Conservation (phyloP, 768 basidiomycete genomes). For the Suillus paluster region DNA sequence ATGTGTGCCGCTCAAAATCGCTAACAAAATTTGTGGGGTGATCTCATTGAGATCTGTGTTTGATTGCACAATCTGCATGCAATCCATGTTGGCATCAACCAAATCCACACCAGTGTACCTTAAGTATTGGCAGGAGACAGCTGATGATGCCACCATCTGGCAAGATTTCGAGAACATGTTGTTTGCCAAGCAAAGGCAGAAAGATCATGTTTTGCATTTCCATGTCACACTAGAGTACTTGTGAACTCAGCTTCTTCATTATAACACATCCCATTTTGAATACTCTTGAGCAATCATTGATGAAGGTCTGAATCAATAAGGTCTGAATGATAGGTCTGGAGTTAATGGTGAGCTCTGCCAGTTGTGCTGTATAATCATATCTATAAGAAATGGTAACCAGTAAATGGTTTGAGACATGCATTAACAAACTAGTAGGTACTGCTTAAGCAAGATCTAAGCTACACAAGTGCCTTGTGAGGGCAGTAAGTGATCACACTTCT, state of each 20-base stretch:
- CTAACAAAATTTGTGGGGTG: constrained; percentile 24
- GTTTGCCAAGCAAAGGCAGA: constrained; percentile 37
- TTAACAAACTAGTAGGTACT: too few species aligned
- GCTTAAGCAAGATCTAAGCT: too few species aligned
- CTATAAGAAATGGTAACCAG: too few species aligned
- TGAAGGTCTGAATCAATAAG: too few species aligned
- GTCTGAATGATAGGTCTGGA: too few species aligned
- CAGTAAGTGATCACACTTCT: background rate
- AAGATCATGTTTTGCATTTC: constrained; percentile 43
- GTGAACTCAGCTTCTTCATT: too few species aligned
- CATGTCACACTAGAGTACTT: constrained; percentile 32
- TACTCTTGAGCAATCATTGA: too few species aligned
- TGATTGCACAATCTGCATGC: constrained; percentile 40
- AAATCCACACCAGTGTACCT: constrained; percentile 48
- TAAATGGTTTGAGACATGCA: constrained; percentile 9
- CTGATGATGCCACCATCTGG: constrained; percentile 40
- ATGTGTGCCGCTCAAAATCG: constrained; percentile 43
- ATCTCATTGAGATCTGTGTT: constrained; percentile 43
- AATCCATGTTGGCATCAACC: constrained; percentile 44
- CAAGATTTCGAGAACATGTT: constrained; percentile 40
- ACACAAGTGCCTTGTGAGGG: background rate
- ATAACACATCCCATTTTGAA: too few species aligned
- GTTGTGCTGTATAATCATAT: too few species aligned
- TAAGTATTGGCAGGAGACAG: constrained; percentile 38
- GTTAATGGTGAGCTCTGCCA: too few species aligned